Conservation (phyloP, 345 rosid genomes). For the Aethionema arabicum region DNA sequence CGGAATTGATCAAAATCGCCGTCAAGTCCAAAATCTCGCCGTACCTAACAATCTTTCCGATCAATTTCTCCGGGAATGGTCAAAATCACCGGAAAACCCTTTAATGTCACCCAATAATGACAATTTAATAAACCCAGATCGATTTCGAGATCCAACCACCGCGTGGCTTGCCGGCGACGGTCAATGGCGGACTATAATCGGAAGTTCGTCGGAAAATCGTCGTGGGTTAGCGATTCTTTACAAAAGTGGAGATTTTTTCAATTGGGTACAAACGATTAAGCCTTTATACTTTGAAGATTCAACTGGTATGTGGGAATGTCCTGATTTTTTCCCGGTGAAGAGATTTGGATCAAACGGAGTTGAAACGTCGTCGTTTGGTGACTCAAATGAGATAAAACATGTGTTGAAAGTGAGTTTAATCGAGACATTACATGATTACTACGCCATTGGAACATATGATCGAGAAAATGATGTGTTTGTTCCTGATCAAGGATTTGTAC, state of each 20-base stretch:
- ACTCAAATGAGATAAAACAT: slow-evolving; percentile 30
- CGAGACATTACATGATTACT: slow-evolving; percentile 46
- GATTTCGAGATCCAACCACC: slow-evolving; percentile 82
- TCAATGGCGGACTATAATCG: slow-evolving; percentile 33
- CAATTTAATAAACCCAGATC: slow-evolving; percentile 43
- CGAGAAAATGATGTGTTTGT: slow-evolving; percentile 43
- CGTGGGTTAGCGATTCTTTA: slow-evolving; percentile 54
- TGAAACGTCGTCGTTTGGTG: slow-evolving; percentile 23
- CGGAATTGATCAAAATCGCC: slow-evolving; percentile 43
- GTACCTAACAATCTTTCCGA: slow-evolving; percentile 57
- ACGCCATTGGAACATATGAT: slow-evolving; percentile 50
- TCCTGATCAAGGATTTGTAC: slow-evolving; percentile 50
- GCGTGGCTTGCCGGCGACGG: slow-evolving; percentile 51
- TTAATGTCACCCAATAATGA: slow-evolving; percentile 40
- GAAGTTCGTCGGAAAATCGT: slow-evolving; percentile 39
- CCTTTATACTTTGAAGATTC: slow-evolving; percentile 52
- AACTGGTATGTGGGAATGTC: slow-evolving; percentile 90
- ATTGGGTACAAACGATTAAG: slow-evolving; percentile 42
- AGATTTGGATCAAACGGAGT: slow-evolving; percentile 25
- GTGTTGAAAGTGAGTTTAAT: slow-evolving; percentile 59
- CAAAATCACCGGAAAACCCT: slow-evolving; percentile 57
- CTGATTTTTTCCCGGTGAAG: slow-evolving; percentile 65
- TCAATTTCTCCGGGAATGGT: slow-evolving; percentile 67
- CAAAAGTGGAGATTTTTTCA: slow-evolving; percentile 53
- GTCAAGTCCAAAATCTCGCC: slow-evolving; percentile 61